Base-by-base conservation (phyloP, 257 asterid species). In the Galeopsis tetrahit region DNA sequence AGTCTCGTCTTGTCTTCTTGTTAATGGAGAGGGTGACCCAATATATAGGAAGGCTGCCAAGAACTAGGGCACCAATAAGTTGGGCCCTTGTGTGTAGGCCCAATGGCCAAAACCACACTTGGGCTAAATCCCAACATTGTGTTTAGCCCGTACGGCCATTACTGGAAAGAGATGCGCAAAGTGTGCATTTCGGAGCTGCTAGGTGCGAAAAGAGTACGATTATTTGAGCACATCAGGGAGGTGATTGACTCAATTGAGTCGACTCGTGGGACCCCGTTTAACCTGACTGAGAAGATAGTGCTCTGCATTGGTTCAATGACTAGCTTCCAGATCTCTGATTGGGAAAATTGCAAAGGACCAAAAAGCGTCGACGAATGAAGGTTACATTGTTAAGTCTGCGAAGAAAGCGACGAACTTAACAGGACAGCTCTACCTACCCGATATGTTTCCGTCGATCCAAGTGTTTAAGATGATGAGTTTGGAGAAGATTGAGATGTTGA, bases 381-480 rank as follows among this genome's bases (percentile, higher is more conserved):
- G 56, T 1, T 43, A 35, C 2, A n/a, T 72, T 55, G 69, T 63
- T 0, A 4, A 7, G 3, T 2, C 17, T 2, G 0, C 68, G 7
- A 68, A 36, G 48, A 14, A 68, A n/a, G 51, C 43, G 0, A 0
- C 43, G 1, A 4, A 5, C 2, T 9, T 72, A 4, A 28, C 55
- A 2, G 77, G 75, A 5, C 75, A 66, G 0, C 59, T 75, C 3
- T 38, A 34, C 35, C 2, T 68, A 1, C 60, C 75, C 0, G 81
- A 75, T 75, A 10, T 82, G 17, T 78, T 72, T 42, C 83, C 86
- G 10, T 78, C 79, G 0, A 4, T 31, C 8, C 55, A 63, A 33
- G 3, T 82, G 17, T 48, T 82, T 5, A 34, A 53, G 2, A 1
- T 0, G 2, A 8, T 75, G 7, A 56, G 61, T 21, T 60, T 68